These are phyloP conservation scores for Tylopilus vinaceipallidus DNA, from an alignment of 768 basidiomycete genomes.

Conservation along the genomic window DNA sequence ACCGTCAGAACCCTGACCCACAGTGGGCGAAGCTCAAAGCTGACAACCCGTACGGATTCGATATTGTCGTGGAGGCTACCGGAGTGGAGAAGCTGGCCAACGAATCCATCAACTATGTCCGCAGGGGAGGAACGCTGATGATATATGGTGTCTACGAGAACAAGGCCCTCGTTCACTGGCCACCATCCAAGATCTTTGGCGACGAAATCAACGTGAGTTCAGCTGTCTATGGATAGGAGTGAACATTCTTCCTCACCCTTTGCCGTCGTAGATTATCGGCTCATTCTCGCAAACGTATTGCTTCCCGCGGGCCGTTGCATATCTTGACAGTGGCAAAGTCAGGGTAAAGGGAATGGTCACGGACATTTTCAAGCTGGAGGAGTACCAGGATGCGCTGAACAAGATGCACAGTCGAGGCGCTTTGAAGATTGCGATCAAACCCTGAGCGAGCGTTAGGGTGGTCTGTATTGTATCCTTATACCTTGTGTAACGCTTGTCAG, in stretches of 20 bases:
- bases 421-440: conserved; percentile 61
- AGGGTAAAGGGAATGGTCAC: conserved; percentile 80
- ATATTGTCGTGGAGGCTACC: conserved; percentile 79
- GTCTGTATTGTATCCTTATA: conserved; percentile 21
- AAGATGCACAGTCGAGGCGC: conserved; percentile 67
- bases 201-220: conserved; percentile 61
- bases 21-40: conserved; percentile 82
- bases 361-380: conserved; percentile 63
- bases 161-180: conserved; percentile 81
- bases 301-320: conserved; percentile 88
- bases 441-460: conserved; percentile 15
- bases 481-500: conserved; percentile 7
- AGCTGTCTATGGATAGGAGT: not conserved
- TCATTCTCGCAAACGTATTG: conserved; percentile 88
- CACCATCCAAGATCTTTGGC: conserved; percentile 76
- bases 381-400: conserved; percentile 68
- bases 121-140: conserved; percentile 81
- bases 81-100: conserved; percentile 88
- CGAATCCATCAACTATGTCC: conserved; percentile 85
- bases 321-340: conserved; percentile 84
- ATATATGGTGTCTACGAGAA: conserved; percentile 91
- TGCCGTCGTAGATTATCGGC: conserved; percentile 67
- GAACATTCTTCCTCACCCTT: not conserved
- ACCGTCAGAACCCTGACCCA: conserved; percentile 65
- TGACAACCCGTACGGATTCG: conserved; percentile 85